These are phyloP conservation scores for Spathaspora sp. DNA, from an alignment of 1,139 yeast species.

Conservation along the genomic window DNA sequence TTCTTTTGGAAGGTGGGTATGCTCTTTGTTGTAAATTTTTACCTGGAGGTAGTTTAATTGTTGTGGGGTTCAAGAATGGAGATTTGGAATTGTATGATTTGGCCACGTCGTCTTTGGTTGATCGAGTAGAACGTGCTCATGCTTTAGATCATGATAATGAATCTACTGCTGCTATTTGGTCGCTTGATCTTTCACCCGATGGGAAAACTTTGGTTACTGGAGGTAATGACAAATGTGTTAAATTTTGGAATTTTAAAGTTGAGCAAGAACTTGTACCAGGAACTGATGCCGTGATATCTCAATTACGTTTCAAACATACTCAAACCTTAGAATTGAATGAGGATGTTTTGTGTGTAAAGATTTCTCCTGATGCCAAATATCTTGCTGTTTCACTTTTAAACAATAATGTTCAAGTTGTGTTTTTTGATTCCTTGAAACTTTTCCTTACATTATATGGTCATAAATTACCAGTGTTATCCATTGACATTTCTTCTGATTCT, in stretches of 20 bases:
- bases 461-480: constrained; percentile 85
- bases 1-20: constrained; percentile 74
- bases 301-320: constrained; percentile 64
- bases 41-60: constrained; percentile 88
- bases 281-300: constrained; percentile 51
- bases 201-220: constrained; percentile 88
- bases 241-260: constrained; percentile 83
- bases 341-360: constrained; percentile 74
- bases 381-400: constrained; percentile 86
- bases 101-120: constrained; percentile 75
- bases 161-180: constrained; percentile 81
- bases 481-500: constrained; percentile 87
- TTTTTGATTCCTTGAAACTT: constrained; percentile 80
- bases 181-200: constrained; percentile 81
- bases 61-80: constrained; percentile 91
- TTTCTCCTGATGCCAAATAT: constrained; percentile 79
- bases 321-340: constrained; percentile 84
- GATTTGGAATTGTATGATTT: constrained; percentile 82
- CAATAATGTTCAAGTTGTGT: constrained; percentile 91
- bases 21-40: constrained; percentile 78
- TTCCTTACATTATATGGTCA: constrained; percentile 92
- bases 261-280: constrained; percentile 71
- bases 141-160: constrained; percentile 26
- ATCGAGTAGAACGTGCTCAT: constrained; percentile 74
- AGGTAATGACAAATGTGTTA: constrained; percentile 87